Base-by-base conservation (phyloP, 306 rosid species). In the Sophora flavescens region DNA sequence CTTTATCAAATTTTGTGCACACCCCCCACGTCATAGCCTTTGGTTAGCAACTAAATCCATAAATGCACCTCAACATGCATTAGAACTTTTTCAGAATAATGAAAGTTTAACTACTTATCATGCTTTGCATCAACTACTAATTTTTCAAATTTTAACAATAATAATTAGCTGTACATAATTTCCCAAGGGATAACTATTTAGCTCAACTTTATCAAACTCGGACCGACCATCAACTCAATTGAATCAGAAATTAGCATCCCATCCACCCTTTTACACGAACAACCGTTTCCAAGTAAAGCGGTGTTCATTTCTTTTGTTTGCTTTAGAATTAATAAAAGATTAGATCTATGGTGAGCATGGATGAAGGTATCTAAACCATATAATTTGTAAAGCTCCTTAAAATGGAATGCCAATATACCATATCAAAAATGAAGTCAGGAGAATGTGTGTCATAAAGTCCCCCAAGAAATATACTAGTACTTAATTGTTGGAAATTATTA, bases 1-100 rank as follows among this genome's bases (percentile, higher is more conserved):
- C 97, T 89, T 96, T 92, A 90, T 92, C 83, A 90, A 87, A 86
- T 90, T 92, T 87, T 87, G 96, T 87, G 97, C 93, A 83, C 71
- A 70, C 76, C 80, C 86, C 85, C 53, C 61, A 15, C 93, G 54
- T 74, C 73, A 72, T 84, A 73, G 65, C 81, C 80, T 87, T 86
- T 77, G 68, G 79, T 52, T 71, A 67, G 72, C 78, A 59, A 78
- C 74, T 54, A 68, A 61, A 78, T 74, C 77, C 63, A 44, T 78
- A 77, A 62, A 70, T 68, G 77, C 69, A 65, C 75, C 50, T 41
- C 83, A 84, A 56, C 71, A n/a, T n/a, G n/a, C n/a, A 67, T 72
- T 8, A 32, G 11, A 5, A 1, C 22, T 36, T 17, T 36, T 12
- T 33, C 47, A 41, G 5, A 10, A 44, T 13, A 22, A 72, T 58